Conservation (phyloP, 306 rosid genomes). For the Delonix regia region DNA sequence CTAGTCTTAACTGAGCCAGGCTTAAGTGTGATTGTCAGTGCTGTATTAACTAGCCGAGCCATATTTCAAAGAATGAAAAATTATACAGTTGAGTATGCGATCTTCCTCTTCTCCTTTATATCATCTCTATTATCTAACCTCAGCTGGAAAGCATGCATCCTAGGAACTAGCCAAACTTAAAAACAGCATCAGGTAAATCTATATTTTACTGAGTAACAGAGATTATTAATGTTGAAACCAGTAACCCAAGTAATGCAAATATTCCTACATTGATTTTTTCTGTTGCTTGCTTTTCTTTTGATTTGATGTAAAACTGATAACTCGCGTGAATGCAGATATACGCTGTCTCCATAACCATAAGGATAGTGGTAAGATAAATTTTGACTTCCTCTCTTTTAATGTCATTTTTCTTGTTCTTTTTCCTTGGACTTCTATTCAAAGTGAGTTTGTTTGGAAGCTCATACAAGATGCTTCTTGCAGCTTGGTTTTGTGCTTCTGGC, state of each 20-base stretch:
- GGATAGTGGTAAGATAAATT: conserved; percentile 75
- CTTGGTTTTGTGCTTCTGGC: conserved; percentile 88
- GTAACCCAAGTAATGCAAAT: conserved; percentile 1
- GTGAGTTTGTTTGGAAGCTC: conserved; percentile 19
- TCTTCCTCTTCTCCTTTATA: conserved; percentile 29
- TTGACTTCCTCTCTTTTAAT: conserved; percentile 15
- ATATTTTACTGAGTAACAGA: too few relatives aligned
- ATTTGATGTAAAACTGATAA: conserved; percentile 31
- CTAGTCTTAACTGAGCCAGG: conserved; percentile 90
- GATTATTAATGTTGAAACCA: background rate
- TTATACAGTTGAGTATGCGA: conserved; percentile 68
- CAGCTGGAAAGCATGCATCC: conserved; percentile 16
- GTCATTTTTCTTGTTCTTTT: conserved; percentile 24
- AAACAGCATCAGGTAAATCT: background rate
- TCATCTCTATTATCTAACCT: conserved; percentile 21
- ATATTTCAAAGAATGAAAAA: conserved; percentile 94
- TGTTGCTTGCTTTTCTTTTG: background rate
- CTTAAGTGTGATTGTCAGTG: conserved; percentile 77
- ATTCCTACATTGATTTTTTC: conserved; percentile 12
- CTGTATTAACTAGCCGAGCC: conserved; percentile 85
- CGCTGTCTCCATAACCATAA: conserved; percentile 88
- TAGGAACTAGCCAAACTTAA: conserved; percentile 11
- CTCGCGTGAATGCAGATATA: conserved; percentile 62
- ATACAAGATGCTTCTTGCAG: conserved; percentile 54
- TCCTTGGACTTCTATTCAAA: background rate